Evolutionary conservation across 2,329 filamentous ascomycete genomes (phyloP).

Genomic region (Sporothrix humicola): DNA sequence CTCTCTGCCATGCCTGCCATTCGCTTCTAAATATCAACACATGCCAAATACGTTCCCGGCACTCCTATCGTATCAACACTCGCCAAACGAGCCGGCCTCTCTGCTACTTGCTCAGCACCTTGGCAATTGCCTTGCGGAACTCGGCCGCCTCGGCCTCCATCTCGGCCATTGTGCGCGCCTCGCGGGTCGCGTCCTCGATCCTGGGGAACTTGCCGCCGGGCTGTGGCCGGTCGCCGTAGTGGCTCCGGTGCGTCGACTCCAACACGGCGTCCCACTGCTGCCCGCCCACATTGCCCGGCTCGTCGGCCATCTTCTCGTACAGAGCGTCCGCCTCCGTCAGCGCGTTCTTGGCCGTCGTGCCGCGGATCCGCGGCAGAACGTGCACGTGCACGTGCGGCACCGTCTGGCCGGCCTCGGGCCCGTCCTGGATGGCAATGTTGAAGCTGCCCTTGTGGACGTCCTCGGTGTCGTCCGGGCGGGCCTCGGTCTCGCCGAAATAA

Average conservation of each 20-base stretch:
- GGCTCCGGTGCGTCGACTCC: background rate
- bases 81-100: background rate
- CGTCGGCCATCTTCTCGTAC: constrained; percentile 81
- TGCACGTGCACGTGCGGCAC: constrained; percentile 94
- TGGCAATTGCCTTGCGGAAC: constrained; percentile 59
- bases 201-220: constrained; percentile 66
- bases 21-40: background rate
- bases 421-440: constrained; percentile 96
- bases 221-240: constrained; percentile 47
- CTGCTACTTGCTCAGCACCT: background rate
- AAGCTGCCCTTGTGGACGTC: constrained; percentile 63
- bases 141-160: constrained; percentile 79
- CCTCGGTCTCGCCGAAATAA: constrained; percentile 52
- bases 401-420: constrained; percentile 86
- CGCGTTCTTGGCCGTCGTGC: constrained; percentile 54
- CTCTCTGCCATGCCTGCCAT: background rate
- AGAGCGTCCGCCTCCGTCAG: constrained; percentile 67
- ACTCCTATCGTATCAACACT: background rate
- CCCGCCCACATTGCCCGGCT: constrained; percentile 81
- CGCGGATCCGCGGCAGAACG: constrained; percentile 74
- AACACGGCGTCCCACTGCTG: constrained; percentile 64
- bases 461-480: constrained; percentile 27
- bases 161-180: constrained; percentile 70
- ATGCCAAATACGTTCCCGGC: background rate
- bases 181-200: constrained; percentile 73